phyloP scores from a whole-genome alignment of 352 stramenopile genomes.

The Phytophthora brassicae region DNA sequence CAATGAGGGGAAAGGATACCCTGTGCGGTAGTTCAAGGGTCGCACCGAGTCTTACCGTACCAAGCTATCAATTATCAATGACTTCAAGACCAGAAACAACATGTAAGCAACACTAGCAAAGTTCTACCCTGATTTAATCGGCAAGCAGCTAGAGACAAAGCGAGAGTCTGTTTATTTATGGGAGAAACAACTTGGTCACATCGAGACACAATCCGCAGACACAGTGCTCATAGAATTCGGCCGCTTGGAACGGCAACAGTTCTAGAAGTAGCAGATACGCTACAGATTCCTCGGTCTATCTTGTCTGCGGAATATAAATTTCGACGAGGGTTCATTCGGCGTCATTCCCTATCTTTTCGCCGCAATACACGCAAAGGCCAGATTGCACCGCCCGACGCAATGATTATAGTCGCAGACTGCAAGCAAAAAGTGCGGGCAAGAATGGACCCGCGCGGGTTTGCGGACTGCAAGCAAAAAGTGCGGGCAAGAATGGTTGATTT shows the following conservation, averaged over 20 bases:
- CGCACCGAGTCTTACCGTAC: background rate
- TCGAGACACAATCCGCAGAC: background rate
- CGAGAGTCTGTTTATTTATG: background rate
- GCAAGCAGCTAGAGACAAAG: background rate
- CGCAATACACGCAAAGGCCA: too few relatives aligned
- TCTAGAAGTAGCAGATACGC: too few relatives aligned
- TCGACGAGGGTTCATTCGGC: background rate
- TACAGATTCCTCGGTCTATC: too few relatives aligned
- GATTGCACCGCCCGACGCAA: background rate
- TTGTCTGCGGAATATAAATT: background rate
- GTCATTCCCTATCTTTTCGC: background rate
- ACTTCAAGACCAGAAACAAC: too few relatives aligned
- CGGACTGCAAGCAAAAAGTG: too few relatives aligned
- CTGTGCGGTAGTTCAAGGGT: background rate
- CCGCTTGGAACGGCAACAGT: too few relatives aligned
- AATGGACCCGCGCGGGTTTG: too few relatives aligned
- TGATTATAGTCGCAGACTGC: background rate
- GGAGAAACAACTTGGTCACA: background rate
- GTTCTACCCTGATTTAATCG: background rate
- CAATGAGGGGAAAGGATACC: background rate
- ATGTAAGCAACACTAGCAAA: background rate
- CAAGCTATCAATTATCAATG: constrained; percentile 5
- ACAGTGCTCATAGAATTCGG: background rate
- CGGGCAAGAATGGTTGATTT: too few relatives aligned
- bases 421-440: background rate